Conservation (phyloP, 208 protist species). For the Crithidia expoeki region DNA sequence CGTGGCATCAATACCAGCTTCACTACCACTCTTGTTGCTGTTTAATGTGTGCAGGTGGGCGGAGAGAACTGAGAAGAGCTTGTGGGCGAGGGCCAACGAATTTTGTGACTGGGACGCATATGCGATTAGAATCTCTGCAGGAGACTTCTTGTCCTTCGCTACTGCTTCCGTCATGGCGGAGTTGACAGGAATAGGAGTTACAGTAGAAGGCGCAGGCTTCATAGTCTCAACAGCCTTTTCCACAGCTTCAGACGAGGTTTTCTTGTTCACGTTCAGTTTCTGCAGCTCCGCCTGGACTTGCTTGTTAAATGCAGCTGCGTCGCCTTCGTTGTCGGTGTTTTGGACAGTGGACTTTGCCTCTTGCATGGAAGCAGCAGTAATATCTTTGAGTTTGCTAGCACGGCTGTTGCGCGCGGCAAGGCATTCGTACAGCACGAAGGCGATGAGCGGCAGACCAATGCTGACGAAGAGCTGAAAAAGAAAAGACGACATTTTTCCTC, state of each 20-base stretch:
- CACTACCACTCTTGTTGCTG: too few species aligned
- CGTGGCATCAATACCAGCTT: not conserved
- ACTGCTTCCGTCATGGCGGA: not conserved
- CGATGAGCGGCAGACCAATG: constrained; percentile 16
- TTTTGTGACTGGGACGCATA: constrained; percentile 74
- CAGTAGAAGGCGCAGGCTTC: not conserved
- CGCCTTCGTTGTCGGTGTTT: not conserved
- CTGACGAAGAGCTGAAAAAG: constrained; percentile 28
- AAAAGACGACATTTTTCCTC: constrained; percentile 22
- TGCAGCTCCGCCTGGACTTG: constrained; percentile 17
- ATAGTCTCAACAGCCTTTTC: too few species aligned
- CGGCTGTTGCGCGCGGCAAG: not conserved
- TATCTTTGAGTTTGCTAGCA: not conserved
- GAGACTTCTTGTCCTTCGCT: not conserved
- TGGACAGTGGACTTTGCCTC: not conserved
- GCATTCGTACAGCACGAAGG: constrained; percentile 21
- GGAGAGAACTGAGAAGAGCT: constrained; percentile 52
- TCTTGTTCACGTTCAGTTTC: not conserved
- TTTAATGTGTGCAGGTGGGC: constrained; percentile 24
- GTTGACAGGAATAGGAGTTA: not conserved
- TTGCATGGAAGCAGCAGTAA: too few species aligned
- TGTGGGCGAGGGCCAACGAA: constrained; percentile 61
- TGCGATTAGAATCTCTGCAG: constrained; percentile 58
- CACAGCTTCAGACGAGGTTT: not conserved
- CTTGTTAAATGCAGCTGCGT: not conserved